Conservation (phyloP, 768 basidiomycete species). For the Hydnomerulius pinastri region DNA sequence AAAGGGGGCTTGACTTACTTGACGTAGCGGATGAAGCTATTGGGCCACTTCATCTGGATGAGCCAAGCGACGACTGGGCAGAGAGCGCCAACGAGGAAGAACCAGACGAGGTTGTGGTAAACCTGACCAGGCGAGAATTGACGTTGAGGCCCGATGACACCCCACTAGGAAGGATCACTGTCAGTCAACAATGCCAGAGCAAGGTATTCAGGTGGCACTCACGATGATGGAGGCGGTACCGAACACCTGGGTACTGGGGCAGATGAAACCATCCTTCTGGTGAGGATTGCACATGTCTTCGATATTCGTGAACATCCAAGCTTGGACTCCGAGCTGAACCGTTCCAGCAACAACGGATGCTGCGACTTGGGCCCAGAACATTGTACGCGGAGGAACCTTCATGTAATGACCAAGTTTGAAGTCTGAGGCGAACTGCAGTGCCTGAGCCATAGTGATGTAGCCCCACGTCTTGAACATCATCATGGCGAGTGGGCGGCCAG, state of each 20-base stretch:
- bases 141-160: constrained; percentile 79
- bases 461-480: constrained; percentile 80
- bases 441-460: constrained; percentile 66
- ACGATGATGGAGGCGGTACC: constrained; percentile 56
- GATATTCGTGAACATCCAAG: constrained; percentile 55
- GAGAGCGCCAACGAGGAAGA: constrained; percentile 77
- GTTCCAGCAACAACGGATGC: constrained; percentile 64
- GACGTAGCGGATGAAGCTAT: constrained; percentile 61
- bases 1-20: constrained; percentile 45
- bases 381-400: constrained; percentile 65
- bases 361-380: constrained; percentile 71
- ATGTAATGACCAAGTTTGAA: constrained; percentile 80
- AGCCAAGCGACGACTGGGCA: constrained; percentile 60
- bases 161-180: constrained; percentile 42
- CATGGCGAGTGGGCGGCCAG: constrained; percentile 72
- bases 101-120: constrained; percentile 64
- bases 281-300: constrained; percentile 31
- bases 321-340: constrained; percentile 63
- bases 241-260: constrained; percentile 43
- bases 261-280: constrained; percentile 28
- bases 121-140: constrained; percentile 71
- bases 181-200: neutral
- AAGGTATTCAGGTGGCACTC: constrained; percentile 22
- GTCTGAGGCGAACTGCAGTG: constrained; percentile 69
- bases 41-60: constrained; percentile 60